Evolutionary conservation across 495 filamentous ascomycete species (phyloP), one percentile per base, ranked within the genome.

Genomic region (Amorphotheca resinae): DNA sequence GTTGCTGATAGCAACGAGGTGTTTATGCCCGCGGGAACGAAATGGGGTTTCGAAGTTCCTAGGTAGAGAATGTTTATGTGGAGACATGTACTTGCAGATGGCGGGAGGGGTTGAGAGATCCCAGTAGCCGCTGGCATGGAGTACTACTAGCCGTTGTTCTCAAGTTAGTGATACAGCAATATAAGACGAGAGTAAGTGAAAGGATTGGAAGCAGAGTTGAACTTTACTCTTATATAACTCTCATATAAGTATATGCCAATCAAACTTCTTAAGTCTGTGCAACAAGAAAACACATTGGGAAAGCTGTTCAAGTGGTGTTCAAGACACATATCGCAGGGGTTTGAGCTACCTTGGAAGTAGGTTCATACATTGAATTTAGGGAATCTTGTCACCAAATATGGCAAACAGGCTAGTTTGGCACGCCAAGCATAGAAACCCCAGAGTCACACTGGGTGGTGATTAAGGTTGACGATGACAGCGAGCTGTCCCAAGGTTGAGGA

Each of bases 21-120:
- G 9, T 61, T 67, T 18, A 56, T 66, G 44, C 64, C 64, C 22
- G 63, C 63, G 21, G 64, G 63, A 12, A 57, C 62, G 52, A 56
- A 56, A 2, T 69, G 63, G 44, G 51, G 57, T 0, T 46, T 67
- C 41, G 56, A 48, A n/a, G 65, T 62, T n/a, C n/a, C n/a, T n/a
- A n/a, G n/a, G n/a, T n/a, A 26, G 59, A 56, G 42, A 66, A 60
- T 49, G 50, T 49, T 42, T 69, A 59, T 56, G 64, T 64, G 59
- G 15, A 50, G 62, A 2, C 65, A 63, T 57, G 61, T 62, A 1
- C 67, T 65, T 46, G 55, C 58, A 1, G 63, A 64, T 51, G 65
- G 65, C 5, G 54, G 64, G 53, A 64, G 65, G 20, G 36, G 49
- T 43, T 46, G 42, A 28, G 46, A 49, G 34, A 26, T 53, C 2